Evolutionary conservation across 2,329 filamentous ascomycete species (phyloP).

Genomic region (Cordyceps tenuipes): DNA sequence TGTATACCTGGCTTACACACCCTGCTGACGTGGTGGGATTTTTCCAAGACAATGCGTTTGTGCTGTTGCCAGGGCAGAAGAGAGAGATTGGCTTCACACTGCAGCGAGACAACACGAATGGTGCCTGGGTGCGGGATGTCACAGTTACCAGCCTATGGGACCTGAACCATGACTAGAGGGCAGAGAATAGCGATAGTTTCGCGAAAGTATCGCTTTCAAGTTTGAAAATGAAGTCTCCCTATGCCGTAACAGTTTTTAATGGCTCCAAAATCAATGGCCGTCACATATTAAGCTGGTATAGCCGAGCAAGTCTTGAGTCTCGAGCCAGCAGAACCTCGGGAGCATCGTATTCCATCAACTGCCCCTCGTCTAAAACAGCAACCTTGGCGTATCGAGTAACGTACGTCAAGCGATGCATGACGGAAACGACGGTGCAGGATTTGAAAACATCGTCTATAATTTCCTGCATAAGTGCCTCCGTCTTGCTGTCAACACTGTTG

Average conservation of each 20-base stretch:
- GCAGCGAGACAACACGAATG: constrained; percentile 11
- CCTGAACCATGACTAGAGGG: constrained; percentile 5
- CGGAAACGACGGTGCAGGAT: constrained; percentile 42
- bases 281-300: neutral
- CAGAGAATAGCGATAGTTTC: neutral
- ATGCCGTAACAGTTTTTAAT: too few relatives aligned
- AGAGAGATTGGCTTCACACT: constrained; percentile 14
- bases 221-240: too few relatives aligned
- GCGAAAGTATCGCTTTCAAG: neutral
- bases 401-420: constrained; percentile 34
- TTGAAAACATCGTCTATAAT: constrained; percentile 24
- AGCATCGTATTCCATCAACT: neutral
- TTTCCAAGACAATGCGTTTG: constrained; percentile 16
- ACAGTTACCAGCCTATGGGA: constrained; percentile 16
- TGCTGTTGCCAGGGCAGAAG: constrained; percentile 14
- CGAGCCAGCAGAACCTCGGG: neutral
- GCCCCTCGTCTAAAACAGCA: constrained; percentile 37
- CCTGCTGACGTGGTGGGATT: constrained; percentile 13
- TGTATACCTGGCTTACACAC: constrained; percentile 16
- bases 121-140: constrained; percentile 13
- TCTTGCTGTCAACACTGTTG: constrained; percentile 25
- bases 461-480: constrained; percentile 25
- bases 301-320: neutral
- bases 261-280: too few relatives aligned
- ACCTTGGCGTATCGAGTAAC: constrained; percentile 45